Percentiles rank a stretch among this genome's conserved stretches.
These are phyloP conservation scores for Cladophialophora carrionii DNA, from an alignment of 2,329 filamentous ascomycete species.

Conservation along the genomic window DNA sequence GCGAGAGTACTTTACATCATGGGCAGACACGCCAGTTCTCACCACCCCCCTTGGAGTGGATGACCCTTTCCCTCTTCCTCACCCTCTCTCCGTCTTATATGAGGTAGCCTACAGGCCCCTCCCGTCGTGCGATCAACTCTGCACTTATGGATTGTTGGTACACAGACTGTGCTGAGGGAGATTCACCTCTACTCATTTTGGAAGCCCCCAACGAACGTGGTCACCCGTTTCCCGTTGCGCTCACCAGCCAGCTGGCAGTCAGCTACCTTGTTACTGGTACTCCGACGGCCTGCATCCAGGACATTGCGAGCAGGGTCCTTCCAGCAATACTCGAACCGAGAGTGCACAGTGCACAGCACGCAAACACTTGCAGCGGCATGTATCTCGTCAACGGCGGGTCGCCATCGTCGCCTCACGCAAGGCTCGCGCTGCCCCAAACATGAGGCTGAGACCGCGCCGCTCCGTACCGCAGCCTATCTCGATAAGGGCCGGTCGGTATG, in stretches of 20 bases:
- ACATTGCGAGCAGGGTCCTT: neutral
- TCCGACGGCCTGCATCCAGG: neutral
- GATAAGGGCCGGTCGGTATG: conserved; percentile 6
- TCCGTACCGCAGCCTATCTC: conserved; percentile 28
- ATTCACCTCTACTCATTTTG: too few relatives aligned
- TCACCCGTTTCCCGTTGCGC: neutral
- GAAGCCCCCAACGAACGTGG: neutral
- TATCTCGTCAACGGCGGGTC: neutral
- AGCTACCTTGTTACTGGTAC: neutral
- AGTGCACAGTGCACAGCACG: neutral
- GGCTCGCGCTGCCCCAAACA: neutral
- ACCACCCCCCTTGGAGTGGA: neutral
- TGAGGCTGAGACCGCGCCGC: conserved; percentile 23
- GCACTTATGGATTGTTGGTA: neutral
- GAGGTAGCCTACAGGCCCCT: neutral
- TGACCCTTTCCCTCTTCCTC: neutral
- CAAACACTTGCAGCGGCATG: neutral
- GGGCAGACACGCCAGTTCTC: neutral
- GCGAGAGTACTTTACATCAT: conserved; percentile 21
- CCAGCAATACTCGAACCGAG: neutral
- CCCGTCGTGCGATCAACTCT: neutral
- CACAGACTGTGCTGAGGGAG: neutral
- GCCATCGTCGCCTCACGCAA: neutral
- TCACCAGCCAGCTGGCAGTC: neutral
- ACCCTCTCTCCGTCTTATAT: neutral